A percentile compares a stretch with the other conserved stretches of the same genome.
phyloP scores from a whole-genome alignment of 495 filamentous ascomycete species.

The Aspergillus baeticus region DNA sequence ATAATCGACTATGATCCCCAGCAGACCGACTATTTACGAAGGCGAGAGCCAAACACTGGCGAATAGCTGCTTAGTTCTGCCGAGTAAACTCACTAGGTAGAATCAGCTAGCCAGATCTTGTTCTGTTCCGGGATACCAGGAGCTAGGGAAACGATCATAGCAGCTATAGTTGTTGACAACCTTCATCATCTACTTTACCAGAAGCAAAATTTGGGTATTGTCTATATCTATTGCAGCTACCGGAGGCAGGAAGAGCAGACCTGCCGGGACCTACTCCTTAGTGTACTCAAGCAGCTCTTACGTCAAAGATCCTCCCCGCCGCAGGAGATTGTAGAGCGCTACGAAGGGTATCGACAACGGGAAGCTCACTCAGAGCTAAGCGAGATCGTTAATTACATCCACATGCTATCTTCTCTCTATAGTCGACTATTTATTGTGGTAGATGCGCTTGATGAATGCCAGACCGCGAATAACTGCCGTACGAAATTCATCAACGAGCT shows the following conservation, averaged over 20 bases:
- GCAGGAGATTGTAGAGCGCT: too few relatives aligned
- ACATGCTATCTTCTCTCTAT: slow-evolving; percentile 20
- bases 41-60: neutral
- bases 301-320: too few relatives aligned
- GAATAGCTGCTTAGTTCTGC: neutral
- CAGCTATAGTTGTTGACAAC: slow-evolving; percentile 34
- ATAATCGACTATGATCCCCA: neutral
- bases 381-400: slow-evolving; percentile 28
- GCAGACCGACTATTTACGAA: neutral
- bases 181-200: slow-evolving; percentile 14
- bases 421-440: slow-evolving; percentile 38
- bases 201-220: slow-evolving; percentile 25
- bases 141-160: slow-evolving; percentile 41
- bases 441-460: slow-evolving; percentile 42
- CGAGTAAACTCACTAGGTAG: neutral
- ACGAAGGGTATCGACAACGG: neutral
- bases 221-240: slow-evolving; percentile 40
- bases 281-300: too few relatives aligned
- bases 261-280: too few relatives aligned
- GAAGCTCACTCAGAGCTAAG: slow-evolving; percentile 27
- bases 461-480: slow-evolving; percentile 3
- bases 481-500: slow-evolving; percentile 8
- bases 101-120: slow-evolving; percentile 17
- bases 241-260: neutral
- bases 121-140: slow-evolving; percentile 48